Base-by-base conservation (phyloP, 352 stramenopile genomes). In the Phytophthora lateralis region DNA sequence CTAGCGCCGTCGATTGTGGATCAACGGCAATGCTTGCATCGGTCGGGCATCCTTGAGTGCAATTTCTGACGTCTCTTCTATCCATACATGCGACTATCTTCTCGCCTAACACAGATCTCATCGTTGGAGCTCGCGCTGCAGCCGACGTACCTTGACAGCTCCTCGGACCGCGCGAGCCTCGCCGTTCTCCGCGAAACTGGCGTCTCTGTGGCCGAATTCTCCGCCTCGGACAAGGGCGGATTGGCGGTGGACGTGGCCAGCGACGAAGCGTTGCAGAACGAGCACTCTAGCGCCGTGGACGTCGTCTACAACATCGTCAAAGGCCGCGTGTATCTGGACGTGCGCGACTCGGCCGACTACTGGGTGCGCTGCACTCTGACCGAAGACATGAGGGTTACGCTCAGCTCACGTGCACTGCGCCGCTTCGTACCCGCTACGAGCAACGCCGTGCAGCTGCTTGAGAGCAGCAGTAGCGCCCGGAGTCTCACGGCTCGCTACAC, bases 331-430 rank as follows among this genome's bases (percentile, higher is more conserved):
- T 76, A 78, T 24, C 46, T 93, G 50, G 78, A 91, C 68, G 75
- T 89, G 35, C 84, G 84, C 17, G 84, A 93, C 63, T 80, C 76
- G 30, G 83, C 75, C 14, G 76, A 93, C 50, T 81, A 73, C 46
- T 93, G 83, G 83, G 73, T 93, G 52, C 83, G 83, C 38, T 71
- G 72, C 44, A 46, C 65, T 17, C 57, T 93, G n/a, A 44, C 59
- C 5, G 60, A 73, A 6, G 80, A 72, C 45, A 68, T 83, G 46
- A 57, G 59, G 4, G 37, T 81, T 11, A 63, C 59, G 18, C 26
- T 93, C 17, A 41, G 45, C 2, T 21, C 34, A 26, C 15, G 41
- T 3, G 65, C 69, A 8, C 72, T 78, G 26, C 81, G 80, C 11
- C 81, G 78, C 47, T 91, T 93, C 27, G 66, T 81, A 4, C 53